Percentiles rank a stretch among this genome's conserved stretches.
These are phyloP conservation scores for Solanum appendiculatum DNA, from an alignment of 257 asterid genomes.

Conservation along the genomic window DNA sequence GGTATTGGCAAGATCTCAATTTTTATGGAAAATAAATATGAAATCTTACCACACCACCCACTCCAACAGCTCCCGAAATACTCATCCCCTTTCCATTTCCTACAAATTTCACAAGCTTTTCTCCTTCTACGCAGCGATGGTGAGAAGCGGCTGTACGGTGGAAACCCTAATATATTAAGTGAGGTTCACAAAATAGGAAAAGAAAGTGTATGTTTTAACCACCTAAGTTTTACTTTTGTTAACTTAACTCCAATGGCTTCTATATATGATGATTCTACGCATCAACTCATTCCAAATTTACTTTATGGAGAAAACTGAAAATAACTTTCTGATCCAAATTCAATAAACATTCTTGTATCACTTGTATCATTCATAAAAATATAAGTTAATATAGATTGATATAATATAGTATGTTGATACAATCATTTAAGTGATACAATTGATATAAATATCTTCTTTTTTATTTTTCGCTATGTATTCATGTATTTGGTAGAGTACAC, in stretches of 20 bases:
- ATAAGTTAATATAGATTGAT: too few species aligned
- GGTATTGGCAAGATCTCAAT: neutral
- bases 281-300: neutral
- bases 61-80: neutral
- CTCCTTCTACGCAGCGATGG: neutral
- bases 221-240: neutral
- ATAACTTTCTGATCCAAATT: neutral
- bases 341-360: neutral
- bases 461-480: too few species aligned
- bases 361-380: neutral
- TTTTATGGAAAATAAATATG: neutral
- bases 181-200: neutral
- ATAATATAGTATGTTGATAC: neutral
- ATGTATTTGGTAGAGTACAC: neutral
- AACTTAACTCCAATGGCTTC: neutral
- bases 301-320: neutral
- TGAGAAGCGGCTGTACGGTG: neutral
- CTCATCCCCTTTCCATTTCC: neutral
- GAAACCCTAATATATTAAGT: neutral
- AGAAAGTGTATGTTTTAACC: neutral
- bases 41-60: neutral
- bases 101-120: neutral
- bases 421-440: too few species aligned
- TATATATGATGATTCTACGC: neutral
- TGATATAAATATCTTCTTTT: too few species aligned